Conservation (phyloP, 164 flowering plant genomes). For the Amborella trichopoda region DNA sequence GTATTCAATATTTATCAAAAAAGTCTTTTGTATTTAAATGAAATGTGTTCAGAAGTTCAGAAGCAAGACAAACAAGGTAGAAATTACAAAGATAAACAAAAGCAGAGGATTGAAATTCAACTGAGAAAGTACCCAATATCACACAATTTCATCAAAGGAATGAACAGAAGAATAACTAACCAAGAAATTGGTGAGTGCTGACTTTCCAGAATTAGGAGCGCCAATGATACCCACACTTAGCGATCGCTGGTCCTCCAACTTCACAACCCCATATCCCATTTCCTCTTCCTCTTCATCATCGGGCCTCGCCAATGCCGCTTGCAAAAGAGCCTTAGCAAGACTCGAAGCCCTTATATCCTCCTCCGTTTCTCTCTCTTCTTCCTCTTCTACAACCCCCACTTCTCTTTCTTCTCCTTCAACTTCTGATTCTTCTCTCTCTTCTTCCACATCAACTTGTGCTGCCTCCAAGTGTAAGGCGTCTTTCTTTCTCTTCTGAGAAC, state of each 20-base stretch:
- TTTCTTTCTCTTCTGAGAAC: background rate
- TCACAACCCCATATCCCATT: constrained; percentile 22
- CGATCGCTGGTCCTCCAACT: constrained; percentile 84
- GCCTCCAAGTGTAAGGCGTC: no score
- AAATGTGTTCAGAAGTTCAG: no score
- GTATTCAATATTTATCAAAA: no score
- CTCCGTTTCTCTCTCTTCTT: constrained; percentile 23
- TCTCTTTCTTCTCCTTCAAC: constrained; percentile 7
- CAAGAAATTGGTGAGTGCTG: constrained; percentile 79
- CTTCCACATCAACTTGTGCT: background rate
- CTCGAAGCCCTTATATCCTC: constrained; percentile 14
- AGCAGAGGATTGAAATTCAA: no score
- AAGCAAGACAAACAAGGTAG: no score
- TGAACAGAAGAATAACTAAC: constrained; percentile 30
- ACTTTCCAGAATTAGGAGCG: constrained; percentile 96
- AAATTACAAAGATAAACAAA: no score
- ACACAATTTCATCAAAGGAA: no score
- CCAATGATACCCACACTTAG: constrained; percentile 90
- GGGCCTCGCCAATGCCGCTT: constrained; percentile 37
- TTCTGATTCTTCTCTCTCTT: background rate
- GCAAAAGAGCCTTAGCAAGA: constrained; percentile 56
- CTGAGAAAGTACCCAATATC: no score
- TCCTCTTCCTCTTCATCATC: constrained; percentile 47
- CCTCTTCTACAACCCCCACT: constrained; percentile 3
- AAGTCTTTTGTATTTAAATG: no score